Evolutionary conservation across 768 basidiomycete species (phyloP), one percentile per base, ranked within the genome.

Genomic region (Tricholoma hemisulphureum): DNA sequence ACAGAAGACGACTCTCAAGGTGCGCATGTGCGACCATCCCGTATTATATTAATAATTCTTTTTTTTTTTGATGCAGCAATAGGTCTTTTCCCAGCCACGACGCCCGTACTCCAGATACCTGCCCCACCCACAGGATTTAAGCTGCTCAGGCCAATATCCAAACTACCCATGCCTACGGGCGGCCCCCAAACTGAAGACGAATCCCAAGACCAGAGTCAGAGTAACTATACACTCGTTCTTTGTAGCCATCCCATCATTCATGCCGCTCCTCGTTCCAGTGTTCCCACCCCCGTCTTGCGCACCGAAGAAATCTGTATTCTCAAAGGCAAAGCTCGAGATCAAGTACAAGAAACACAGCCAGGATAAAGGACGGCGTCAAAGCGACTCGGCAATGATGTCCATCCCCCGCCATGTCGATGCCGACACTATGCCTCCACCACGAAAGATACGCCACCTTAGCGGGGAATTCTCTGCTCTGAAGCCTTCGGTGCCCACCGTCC

Each of bases 1-100:
- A 75, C 75, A 20, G 75, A 79, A 57, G 75, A 75, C 21, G 76
- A 76, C 46, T 74, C 75, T 4, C 73, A 76, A 72, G 71, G 76
- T 74, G 53, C 26, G 29, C n/a, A n/a, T n/a, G n/a, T 4, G 13
- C 16, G 21, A 23, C 24, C 10, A 11, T 45, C n/a, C n/a, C n/a
- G n/a, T n/a, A n/a, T n/a, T n/a, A n/a, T n/a, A n/a, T n/a, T n/a
- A n/a, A n/a, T n/a, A n/a, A n/a, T n/a, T n/a, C n/a, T n/a, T n/a
- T n/a, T n/a, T n/a, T n/a, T n/a, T n/a, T n/a, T n/a, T n/a, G n/a
- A n/a, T n/a, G 18, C n/a, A 65, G 64, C 43, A 16, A 21, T 51
- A 28, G 57, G 48, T 5, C 28, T 39, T 18, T 53, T 53, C 28
- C 20, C 50, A 21, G 21, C 51, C 16, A 34, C 28, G 18, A 24